phyloP scores from a whole-genome alignment of 345 rosid genomes.

The Rhodamnia argentea region DNA sequence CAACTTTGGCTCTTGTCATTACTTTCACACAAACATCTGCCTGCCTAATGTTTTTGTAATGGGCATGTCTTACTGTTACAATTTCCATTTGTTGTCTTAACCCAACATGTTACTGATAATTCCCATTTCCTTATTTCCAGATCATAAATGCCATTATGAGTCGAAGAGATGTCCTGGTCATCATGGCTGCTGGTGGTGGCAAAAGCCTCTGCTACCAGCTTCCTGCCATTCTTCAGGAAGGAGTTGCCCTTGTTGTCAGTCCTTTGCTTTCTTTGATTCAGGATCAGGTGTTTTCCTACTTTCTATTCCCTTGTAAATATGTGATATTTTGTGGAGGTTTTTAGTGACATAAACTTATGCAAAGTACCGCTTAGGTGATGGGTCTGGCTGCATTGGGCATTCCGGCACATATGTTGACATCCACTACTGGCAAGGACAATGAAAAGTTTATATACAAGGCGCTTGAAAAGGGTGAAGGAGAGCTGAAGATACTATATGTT shows the following conservation, averaged over 20 bases:
- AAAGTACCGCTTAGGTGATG: constrained; percentile 51
- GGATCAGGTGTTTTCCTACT: constrained; percentile 64
- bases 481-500: constrained; percentile 72
- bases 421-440: constrained; percentile 73
- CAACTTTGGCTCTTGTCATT: neutral
- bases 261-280: constrained; percentile 90
- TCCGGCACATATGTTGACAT: constrained; percentile 79
- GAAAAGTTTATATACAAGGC: constrained; percentile 89
- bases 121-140: constrained; percentile 14
- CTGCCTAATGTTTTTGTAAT: neutral
- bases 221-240: constrained; percentile 66
- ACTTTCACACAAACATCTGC: neutral
- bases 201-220: constrained; percentile 98
- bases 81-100: neutral
- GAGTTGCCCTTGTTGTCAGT: constrained; percentile 81
- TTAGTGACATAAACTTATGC: neutral
- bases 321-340: neutral
- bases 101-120: neutral
- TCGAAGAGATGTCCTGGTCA: constrained; percentile 76
- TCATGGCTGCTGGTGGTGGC: constrained; percentile 99
- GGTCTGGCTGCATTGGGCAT: constrained; percentile 81
- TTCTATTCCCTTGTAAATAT: neutral
- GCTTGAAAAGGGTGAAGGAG: constrained; percentile 84
- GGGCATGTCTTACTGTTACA: neutral
- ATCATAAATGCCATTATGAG: constrained; percentile 81